phyloP scores from a whole-genome alignment of 2,329 filamentous ascomycete genomes.

The Sclerotinia minor region DNA sequence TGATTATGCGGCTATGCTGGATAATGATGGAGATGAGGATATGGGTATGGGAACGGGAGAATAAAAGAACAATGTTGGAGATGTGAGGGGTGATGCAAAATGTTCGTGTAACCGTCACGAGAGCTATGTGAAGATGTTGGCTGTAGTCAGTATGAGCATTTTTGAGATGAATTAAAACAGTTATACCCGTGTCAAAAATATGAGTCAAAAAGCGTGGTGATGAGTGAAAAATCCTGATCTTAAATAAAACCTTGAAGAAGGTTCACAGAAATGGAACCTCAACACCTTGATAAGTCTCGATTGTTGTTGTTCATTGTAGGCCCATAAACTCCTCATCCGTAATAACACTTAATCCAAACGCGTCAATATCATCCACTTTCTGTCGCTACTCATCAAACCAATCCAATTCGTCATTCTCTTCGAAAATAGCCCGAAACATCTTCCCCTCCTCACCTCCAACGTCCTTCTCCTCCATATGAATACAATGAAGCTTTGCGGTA shows the following conservation, averaged over 20 bases:
- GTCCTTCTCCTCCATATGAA: conserved; percentile 48
- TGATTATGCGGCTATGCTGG: conserved; percentile 86
- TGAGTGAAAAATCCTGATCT: not conserved
- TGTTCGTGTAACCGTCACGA: not conserved
- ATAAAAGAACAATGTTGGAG: not conserved
- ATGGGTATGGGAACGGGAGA: conserved; percentile 22
- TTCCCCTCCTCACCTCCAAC: conserved; percentile 46
- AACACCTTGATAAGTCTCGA: no score
- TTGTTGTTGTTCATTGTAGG: not conserved
- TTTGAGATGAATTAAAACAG: not conserved
- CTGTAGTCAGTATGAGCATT: not conserved
- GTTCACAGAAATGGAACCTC: no score
- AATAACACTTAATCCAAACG: not conserved
- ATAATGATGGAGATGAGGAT: conserved; percentile 61
- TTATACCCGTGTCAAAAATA: conserved; percentile 11
- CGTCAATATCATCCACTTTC: not conserved
- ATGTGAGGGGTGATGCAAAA: not conserved
- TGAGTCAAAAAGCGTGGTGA: not conserved
- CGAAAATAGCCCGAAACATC: conserved; percentile 50
- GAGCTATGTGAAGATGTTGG: not conserved
- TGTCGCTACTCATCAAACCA: conserved; percentile 52
- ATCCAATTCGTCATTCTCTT: conserved; percentile 49
- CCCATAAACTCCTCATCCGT: not conserved
- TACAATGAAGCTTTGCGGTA: conserved; percentile 47
- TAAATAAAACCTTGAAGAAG: not conserved